Evolutionary conservation across 768 basidiomycete species (phyloP).

Genomic region (Mycena epipterygia): DNA sequence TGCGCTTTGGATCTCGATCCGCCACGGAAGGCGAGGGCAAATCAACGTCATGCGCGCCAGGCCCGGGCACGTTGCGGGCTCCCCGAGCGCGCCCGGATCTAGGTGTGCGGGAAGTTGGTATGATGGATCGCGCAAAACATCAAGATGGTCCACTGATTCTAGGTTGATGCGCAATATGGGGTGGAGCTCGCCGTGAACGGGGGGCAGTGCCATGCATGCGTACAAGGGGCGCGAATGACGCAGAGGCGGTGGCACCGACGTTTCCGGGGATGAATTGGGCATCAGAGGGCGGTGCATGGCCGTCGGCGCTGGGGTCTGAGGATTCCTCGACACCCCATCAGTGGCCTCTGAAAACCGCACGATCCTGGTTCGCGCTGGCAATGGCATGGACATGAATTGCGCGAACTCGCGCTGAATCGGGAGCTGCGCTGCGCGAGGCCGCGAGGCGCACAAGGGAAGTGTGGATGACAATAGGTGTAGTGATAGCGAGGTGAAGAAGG

Average conservation of each 20-base stretch:
- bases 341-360: no score
- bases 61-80: neutral
- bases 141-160: neutral
- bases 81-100: neutral
- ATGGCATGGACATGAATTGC: no score
- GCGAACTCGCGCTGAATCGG: no score
- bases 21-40: neutral
- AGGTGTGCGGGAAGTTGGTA: neutral
- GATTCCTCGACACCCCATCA: no score
- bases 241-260: neutral
- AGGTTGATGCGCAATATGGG: neutral
- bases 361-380: no score
- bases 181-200: neutral
- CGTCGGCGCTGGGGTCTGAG: no score
- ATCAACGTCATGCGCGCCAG: neutral
- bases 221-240: neutral
- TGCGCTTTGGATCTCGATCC: neutral
- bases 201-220: neutral
- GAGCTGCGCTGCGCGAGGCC: no score
- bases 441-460: no score
- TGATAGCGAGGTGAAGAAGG: no score
- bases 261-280: neutral
- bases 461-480: no score
- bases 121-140: neutral
- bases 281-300: neutral